Base-by-base conservation (phyloP, 352 stramenopile genomes). In the Phytophthora uliginosa region DNA sequence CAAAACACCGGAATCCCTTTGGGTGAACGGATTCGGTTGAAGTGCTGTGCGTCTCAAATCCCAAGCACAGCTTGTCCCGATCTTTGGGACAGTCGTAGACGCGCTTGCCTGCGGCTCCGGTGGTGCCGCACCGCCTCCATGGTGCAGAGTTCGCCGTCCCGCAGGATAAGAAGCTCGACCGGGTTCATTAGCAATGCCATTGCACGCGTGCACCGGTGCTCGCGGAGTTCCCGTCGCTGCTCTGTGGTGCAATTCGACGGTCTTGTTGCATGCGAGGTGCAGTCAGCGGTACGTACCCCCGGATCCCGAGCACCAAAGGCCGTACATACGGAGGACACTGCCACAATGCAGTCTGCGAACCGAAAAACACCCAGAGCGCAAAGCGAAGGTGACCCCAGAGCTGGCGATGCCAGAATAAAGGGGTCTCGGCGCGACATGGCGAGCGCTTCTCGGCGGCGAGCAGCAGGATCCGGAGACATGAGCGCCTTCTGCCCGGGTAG, bases 21-120 rank as follows among this genome's bases (percentile, higher is more conserved):
- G 42, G 8, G 17, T 15, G 18, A 17, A 48, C 6, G 13, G 17
- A n/a, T 31, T 3, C 48, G 2, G 40, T 63, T 73, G 50, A 69
- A 69, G 42, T 57, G 58, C 38, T 12, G 18, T 17, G 20, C n/a
- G 59, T 64, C 56, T 69, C 59, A 74, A 74, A 78, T 78, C 66
- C 40, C 59, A 63, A 58, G 57, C 50, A 48, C 22, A 56, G 33
- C 59, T 22, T 47, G 40, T 59, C 20, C 53, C 59, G 56, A 69
- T 75, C 66, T 73, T 69, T 52, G 40, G 40, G 53, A 66, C 69
- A 76, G 63, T 64, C 69, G 68, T 61, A n/a, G 28, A 38, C 24
- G 22, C 34, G 34, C 36, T 61, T 53, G 26, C 34, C 13, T 33
- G 34, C 38, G n/a, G 62, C 64, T 66, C 55, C 47, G 45, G 20